A percentile compares a stretch with the other conserved stretches of the same genome.
These are phyloP conservation scores for Tricholoma flavovirens DNA, from an alignment of 768 basidiomycete species.

Conservation along the genomic window DNA sequence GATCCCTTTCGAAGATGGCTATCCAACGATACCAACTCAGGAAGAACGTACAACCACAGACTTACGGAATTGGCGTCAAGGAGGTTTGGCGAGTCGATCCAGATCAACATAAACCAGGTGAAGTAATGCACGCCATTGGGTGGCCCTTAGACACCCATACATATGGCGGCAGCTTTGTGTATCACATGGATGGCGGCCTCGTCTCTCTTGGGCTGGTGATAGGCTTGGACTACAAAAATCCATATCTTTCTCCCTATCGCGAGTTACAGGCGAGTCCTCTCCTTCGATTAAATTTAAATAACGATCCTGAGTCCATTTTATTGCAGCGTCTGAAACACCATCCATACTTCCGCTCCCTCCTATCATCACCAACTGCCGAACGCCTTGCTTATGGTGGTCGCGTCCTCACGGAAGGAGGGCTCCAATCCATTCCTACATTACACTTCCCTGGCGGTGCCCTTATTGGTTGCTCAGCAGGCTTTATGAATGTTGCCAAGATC, in stretches of 20 bases:
- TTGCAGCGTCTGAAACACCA: slow-evolving; percentile 85
- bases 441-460: slow-evolving; percentile 93
- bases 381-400: slow-evolving; percentile 91
- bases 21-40: slow-evolving; percentile 72
- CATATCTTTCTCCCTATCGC: slow-evolving; percentile 84
- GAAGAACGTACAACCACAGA: slow-evolving; percentile 73
- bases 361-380: slow-evolving; percentile 55
- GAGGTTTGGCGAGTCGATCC: slow-evolving; percentile 91
- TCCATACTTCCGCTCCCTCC: slow-evolving; percentile 79
- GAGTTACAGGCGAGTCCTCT: slow-evolving; percentile 74
- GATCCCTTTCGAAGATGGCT: slow-evolving; percentile 78
- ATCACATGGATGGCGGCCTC: slow-evolving; percentile 91
- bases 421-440: slow-evolving; percentile 81
- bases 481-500: slow-evolving; percentile 95
- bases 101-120: slow-evolving; percentile 57
- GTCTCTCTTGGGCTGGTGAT: slow-evolving; percentile 89
- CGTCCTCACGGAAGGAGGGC: slow-evolving; percentile 86
- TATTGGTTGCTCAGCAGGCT: slow-evolving; percentile 93
- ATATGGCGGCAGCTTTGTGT: slow-evolving; percentile 91
- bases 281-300: slow-evolving; percentile 2
- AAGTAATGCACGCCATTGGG: slow-evolving; percentile 91
- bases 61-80: slow-evolving; percentile 93
- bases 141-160: slow-evolving; percentile 84
- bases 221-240: slow-evolving; percentile 92
- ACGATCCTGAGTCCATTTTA: not conserved